Percentiles rank a stretch among this genome's conserved stretches.
phyloP scores from a whole-genome alignment of 768 basidiomycete genomes.

The Pleurotus cornucopiae region DNA sequence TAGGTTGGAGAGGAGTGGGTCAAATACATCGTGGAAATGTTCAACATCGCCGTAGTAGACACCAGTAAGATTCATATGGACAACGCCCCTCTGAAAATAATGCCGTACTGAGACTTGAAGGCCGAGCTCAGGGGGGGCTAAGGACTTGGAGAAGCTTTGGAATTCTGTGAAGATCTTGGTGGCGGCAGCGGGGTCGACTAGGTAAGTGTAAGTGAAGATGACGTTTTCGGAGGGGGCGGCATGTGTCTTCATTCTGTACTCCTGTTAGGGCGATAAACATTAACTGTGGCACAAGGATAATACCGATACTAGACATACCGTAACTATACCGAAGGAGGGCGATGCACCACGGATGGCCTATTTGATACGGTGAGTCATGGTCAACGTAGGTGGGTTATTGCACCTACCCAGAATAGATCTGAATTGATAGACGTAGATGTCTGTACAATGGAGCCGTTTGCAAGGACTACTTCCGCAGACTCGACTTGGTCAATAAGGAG shows the following conservation, averaged over 20 bases:
- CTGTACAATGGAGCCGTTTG: conserved; percentile 24
- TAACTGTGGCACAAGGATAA: too few species aligned
- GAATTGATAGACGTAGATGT: conserved; percentile 31
- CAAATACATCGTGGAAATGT: conserved; percentile 23
- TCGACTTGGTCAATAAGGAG: conserved; percentile 43
- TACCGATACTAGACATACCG: conserved; percentile 16
- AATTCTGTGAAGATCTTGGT: conserved; percentile 26
- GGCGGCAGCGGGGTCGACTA: conserved; percentile 26
- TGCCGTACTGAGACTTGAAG: neutral
- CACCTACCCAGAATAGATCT: conserved; percentile 48
- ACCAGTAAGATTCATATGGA: conserved; percentile 29
- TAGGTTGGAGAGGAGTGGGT: conserved; percentile 27
- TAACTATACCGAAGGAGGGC: conserved; percentile 38
- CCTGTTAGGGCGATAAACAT: neutral
- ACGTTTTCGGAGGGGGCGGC: conserved; percentile 32
- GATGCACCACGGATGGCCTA: conserved; percentile 38
- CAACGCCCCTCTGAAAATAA: conserved; percentile 24
- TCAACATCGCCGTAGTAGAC: conserved; percentile 31
- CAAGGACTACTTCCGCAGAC: conserved; percentile 31
- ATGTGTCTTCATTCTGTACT: conserved; percentile 30
- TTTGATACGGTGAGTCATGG: neutral
- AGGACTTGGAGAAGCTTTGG: conserved; percentile 29
- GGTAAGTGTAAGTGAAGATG: conserved; percentile 34
- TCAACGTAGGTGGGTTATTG: conserved; percentile 10
- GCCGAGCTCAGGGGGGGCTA: conserved; percentile 30